Percentiles rank a stretch among this genome's conserved stretches.
These are phyloP conservation scores for Euphorbia corollata DNA, from an alignment of 441 rosid species.

Conservation along the genomic window DNA sequence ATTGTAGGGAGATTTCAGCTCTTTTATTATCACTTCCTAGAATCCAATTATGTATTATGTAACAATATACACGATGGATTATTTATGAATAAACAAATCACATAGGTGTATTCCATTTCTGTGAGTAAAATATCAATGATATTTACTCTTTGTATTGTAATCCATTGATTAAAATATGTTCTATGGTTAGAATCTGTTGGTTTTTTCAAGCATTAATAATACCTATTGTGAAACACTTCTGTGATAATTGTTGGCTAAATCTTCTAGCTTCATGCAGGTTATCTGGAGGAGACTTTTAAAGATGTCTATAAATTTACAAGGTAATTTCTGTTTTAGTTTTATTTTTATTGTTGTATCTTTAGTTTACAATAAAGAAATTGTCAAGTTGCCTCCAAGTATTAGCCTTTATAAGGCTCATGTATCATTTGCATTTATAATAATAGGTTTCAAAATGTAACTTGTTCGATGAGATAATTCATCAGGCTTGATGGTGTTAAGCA, in stretches of 20 bases:
- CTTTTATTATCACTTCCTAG: too few species aligned
- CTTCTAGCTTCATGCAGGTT: conserved; percentile 31
- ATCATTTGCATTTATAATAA: neutral
- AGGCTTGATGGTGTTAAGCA: conserved; percentile 3
- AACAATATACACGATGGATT: too few species aligned
- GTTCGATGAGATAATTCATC: neutral
- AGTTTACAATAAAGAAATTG: neutral
- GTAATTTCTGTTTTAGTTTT: conserved; percentile 21
- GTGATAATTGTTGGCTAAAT: conserved; percentile 4
- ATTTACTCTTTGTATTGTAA: neutral
- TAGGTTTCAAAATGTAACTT: neutral
- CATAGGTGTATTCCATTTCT: too few species aligned
- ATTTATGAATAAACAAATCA: neutral
- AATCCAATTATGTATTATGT: too few species aligned
- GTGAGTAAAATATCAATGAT: neutral
- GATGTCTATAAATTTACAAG: conserved; percentile 35
- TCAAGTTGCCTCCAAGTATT: conserved; percentile 1
- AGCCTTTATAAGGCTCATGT: neutral
- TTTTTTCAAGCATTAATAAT: conserved; percentile 1
- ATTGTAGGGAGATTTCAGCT: too few species aligned
- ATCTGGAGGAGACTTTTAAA: conserved; percentile 29
- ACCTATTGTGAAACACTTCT: neutral
- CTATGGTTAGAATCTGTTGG: neutral
- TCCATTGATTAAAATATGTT: neutral
- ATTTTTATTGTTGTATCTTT: neutral